Base-by-base conservation (phyloP, 2,329 filamentous ascomycete species). In the Aspergillus caelatus region DNA sequence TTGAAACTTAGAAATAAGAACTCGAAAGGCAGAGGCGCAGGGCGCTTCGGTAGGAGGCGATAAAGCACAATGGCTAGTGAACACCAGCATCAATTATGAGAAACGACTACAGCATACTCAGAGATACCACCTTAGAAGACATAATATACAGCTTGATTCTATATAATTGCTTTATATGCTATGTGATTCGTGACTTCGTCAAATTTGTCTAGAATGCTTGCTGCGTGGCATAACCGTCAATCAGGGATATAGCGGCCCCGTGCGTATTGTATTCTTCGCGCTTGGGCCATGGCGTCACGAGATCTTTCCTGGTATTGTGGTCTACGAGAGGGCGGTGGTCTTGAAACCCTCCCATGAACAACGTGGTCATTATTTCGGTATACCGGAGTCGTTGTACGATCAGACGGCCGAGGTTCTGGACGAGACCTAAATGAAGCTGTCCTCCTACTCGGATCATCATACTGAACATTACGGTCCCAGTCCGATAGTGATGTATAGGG, bases 401-500 rank as follows among this genome's bases (percentile, higher is more conserved):
- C 60, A 21, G 67, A 54, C n/a, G 28, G 52, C 43, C 50, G 56
- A 23, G 56, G 19, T 12, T 57, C 65, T 36, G 43, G 59, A 43
- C 45, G 23, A n/a, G 28, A 41, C 39, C 60, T 28, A 14, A 48
- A 46, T 32, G 50, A 10, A 48, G 56, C 19, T 36, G n/a, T n/a
- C 43, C 26, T 41, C 50, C n/a, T 34, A 32, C 8, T 59, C 23
- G 52, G 58, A 48, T 76, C 74, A 14, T 76, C 70, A 72, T 97
- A 96, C 76, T 94, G 92, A 16, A 94, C 91, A 67, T 88, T 82
- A 21, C 85, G 81, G 79, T 97, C 94, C 93, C 93, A 98, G 54
- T 90, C 89, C 58, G 87, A 84, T 10, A 96, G 77, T 10, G 85
- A 88, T 2, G 77, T 83, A 71, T 88, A 94, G 0, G 94, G 93